Conservation (phyloP, 495 filamentous ascomycete genomes). For the Penicillium daleae region DNA sequence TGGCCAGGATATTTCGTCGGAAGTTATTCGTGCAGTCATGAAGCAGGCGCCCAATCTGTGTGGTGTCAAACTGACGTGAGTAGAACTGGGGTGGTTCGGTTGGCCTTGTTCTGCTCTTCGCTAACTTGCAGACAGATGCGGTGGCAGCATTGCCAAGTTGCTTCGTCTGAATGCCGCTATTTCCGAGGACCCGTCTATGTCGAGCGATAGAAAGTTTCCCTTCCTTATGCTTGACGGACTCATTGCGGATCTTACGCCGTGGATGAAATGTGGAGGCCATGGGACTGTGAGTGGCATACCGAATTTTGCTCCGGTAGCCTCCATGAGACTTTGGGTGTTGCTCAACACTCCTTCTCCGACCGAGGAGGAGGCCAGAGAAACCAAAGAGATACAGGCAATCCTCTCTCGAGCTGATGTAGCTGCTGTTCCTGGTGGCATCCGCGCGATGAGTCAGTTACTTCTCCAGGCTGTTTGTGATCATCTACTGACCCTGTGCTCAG, state of each 20-base stretch:
- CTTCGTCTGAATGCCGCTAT: constrained; percentile 20
- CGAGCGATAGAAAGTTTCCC: constrained; percentile 16
- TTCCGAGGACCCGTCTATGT: constrained; percentile 17
- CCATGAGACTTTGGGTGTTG: constrained; percentile 27
- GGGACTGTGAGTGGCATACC: constrained; percentile 31
- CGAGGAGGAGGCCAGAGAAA: constrained; percentile 12
- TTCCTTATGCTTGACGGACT: constrained; percentile 26
- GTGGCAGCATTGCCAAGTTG: constrained; percentile 26
- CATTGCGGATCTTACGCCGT: constrained; percentile 27
- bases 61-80: constrained; percentile 28
- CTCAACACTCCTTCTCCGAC: constrained; percentile 19
- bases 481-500: constrained; percentile 5
- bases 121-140: constrained; percentile 18
- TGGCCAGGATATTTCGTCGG: constrained; percentile 30
- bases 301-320: constrained; percentile 30
- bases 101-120: background rate
- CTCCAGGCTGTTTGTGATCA: background rate
- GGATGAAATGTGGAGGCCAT: constrained; percentile 30
- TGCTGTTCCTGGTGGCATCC: constrained; percentile 28
- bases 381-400: constrained; percentile 21
- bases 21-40: constrained; percentile 23
- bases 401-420: constrained; percentile 24
- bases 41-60: constrained; percentile 22
- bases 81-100: background rate
- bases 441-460: constrained; percentile 27